Evolutionary conservation across 2,329 filamentous ascomycete genomes (phyloP), one percentile per base, ranked within the genome.

Genomic region (Exophiala spinifera): DNA sequence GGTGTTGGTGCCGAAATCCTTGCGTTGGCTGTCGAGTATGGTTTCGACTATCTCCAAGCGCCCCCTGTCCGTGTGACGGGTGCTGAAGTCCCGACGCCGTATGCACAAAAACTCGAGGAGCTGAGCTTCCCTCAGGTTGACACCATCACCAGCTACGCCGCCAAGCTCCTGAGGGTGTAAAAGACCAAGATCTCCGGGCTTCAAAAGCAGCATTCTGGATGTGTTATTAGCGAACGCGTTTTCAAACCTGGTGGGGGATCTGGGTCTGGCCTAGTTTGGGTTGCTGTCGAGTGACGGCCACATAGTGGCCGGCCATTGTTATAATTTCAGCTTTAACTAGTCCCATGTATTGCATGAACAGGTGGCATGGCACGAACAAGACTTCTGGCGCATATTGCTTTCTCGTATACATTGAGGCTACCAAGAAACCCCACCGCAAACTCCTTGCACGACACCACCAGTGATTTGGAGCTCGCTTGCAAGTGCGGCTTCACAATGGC

Each of bases 71-170:
- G 94, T 74, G 85, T 99, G 68, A 97, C 94, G 56, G 94, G 94
- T 72, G 92, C 94, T 62, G 94, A 99, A 73, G 94, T 99, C 11
- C 94, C 94, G 46, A 99, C 94, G 6, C 94, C 94, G 34, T 97
- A 99, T 71, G 92, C 94, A 55, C 80, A 87, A 74, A 89, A 89
- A 72, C 83, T 99, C 55, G 94, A 99, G 82, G 85, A 94, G 76
- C 87, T 99, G 89, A 81, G 81, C 67, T 99, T 99, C 87, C 94
- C 94, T 47, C 89, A 86, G 64, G 90, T 96, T 78, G 74, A 85
- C 62, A 80, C 95, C 66, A 96, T 99, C 69, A 87, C 89, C 73
- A 79, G 88, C 66, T 92, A 94, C 72, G 88, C 88, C 51, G 90
- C 87, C 65, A 97, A 96, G 84, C 79, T 97, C 66, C 80, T 99